phyloP scores from a whole-genome alignment of 2,329 filamentous ascomycete genomes.

The Fonsecaea pedrosoi region DNA sequence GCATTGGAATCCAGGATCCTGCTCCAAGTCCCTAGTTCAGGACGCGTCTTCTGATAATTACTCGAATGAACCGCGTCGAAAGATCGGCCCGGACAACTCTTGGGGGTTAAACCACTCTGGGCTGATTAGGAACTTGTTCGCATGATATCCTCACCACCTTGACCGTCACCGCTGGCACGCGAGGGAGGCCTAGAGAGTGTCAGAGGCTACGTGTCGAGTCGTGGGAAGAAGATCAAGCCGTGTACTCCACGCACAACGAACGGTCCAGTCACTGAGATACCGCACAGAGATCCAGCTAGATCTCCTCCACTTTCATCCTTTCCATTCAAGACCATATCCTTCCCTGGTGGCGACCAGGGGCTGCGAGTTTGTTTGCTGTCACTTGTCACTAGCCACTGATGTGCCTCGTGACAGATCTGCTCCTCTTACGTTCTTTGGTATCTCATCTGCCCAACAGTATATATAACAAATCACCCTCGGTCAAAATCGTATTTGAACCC shows the following conservation, averaged over 20 bases:
- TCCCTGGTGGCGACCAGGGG: constrained; percentile 8
- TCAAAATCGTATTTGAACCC: background rate
- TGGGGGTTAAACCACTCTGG: constrained; percentile 22
- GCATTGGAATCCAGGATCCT: background rate
- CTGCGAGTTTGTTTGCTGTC: constrained; percentile 18
- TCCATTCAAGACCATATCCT: constrained; percentile 20
- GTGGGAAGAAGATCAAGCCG: background rate
- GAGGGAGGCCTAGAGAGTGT: background rate
- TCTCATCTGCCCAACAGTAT: constrained; percentile 9
- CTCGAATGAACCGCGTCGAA: constrained; percentile 17
- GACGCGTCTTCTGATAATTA: constrained; percentile 7
- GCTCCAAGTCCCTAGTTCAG: background rate
- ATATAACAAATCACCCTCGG: background rate
- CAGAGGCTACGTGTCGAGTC: background rate
- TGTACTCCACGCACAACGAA: background rate
- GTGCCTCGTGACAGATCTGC: background rate
- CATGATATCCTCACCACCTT: constrained; percentile 5
- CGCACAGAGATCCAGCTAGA: background rate
- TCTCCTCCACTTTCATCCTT: constrained; percentile 3
- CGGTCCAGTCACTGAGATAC: background rate
- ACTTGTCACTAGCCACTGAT: background rate
- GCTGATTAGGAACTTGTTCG: constrained; percentile 13
- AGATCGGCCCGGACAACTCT: constrained; percentile 7
- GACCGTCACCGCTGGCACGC: background rate
- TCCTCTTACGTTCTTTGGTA: background rate